These are phyloP conservation scores for Diaporthe nobilis DNA, from an alignment of 2,329 filamentous ascomycete species.

Conservation along the genomic window DNA sequence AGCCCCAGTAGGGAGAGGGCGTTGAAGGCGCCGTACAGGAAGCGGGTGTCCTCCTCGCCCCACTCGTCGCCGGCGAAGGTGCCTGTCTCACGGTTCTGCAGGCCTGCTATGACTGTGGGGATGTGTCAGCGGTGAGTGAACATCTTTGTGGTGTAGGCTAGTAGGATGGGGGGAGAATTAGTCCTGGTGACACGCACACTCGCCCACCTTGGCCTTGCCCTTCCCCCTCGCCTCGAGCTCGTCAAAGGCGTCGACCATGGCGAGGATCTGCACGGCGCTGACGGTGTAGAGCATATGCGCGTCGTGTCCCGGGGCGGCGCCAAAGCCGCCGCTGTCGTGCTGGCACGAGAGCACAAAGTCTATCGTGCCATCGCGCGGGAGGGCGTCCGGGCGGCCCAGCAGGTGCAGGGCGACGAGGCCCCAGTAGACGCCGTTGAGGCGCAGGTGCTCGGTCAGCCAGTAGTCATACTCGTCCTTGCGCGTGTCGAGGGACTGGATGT, in stretches of 20 bases:
- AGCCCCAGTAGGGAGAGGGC: constrained; percentile 87
- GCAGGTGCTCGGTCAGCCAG: constrained; percentile 96
- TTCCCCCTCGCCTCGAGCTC: constrained; percentile 81
- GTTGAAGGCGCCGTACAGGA: constrained; percentile 91
- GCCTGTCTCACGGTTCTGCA: constrained; percentile 86
- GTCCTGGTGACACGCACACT: constrained; percentile 73
- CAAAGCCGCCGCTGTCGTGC: constrained; percentile 90
- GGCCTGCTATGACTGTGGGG: constrained; percentile 77
- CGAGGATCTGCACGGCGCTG: constrained; percentile 93
- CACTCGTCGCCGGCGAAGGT: constrained; percentile 96
- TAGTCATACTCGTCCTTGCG: constrained; percentile 96
- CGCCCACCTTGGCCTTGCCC: constrained; percentile 80
- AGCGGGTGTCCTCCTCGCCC: constrained; percentile 96
- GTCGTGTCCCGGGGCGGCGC: constrained; percentile 93
- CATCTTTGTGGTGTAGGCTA: too few species aligned
- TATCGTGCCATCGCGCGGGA: constrained; percentile 85
- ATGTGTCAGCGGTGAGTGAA: constrained; percentile 38
- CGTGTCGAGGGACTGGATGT: constrained; percentile 93
- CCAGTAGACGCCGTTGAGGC: constrained; percentile 97
- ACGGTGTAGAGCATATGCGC: constrained; percentile 97
- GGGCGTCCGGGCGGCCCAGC: constrained; percentile 82
- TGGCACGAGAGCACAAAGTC: constrained; percentile 97
- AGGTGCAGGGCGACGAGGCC: constrained; percentile 91
- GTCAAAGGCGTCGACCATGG: constrained; percentile 85
- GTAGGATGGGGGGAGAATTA: too few species aligned